Base-by-base conservation (phyloP, 2,329 filamentous ascomycete genomes). In the Coniochaeta sp. region DNA sequence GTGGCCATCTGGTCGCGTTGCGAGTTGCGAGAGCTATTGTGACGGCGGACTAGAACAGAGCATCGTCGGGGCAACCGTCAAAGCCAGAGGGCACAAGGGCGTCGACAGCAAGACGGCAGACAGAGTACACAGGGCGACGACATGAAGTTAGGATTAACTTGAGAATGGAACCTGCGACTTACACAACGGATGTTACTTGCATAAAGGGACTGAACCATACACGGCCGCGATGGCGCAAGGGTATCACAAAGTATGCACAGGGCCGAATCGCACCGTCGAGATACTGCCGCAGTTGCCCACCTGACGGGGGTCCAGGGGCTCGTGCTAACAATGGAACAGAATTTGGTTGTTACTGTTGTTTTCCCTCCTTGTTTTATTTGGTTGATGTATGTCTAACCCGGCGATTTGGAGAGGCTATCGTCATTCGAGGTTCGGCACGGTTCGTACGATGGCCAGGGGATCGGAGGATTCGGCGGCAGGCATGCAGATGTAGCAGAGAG, bases 121-220 rank as follows among this genome's bases (percentile, higher is more conserved):
- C 27, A 12, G 27, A 30, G 6, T 7, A 30, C 27, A 12, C 6
- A 42, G 20, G 14, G 6, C 4, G 38, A 26, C 38, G 6, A 42
- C 18, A 42, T 42, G 38, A 26, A 42, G 20, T 14, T 14, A 42
- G 16, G 22, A 9, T 22, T 22, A 38, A 38, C 18, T 20, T 38
- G 33, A 38, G 18, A n/a, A n/a, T n/a, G n/a, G 50, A 55, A 50
- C 35, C 40, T 51, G 49, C 51, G 53, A 63, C 63, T 63, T 62
- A 65, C 63, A 60, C 56, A 54, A 55, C 58, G 49, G 58, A 55
- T 58, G 52, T 54, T 54, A 55, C 55, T 58, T 57, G 58, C 61
- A 65, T 63, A 63, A 42, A 42, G 38, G 38, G 18, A 30, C 12
- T 42, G 20, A 42, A 42, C 38, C 38, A 42, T 42, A 5, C 38